These are phyloP conservation scores for Symbiodinium pilosum DNA, from an alignment of 73 alveolate genomes.

Conservation along the genomic window DNA sequence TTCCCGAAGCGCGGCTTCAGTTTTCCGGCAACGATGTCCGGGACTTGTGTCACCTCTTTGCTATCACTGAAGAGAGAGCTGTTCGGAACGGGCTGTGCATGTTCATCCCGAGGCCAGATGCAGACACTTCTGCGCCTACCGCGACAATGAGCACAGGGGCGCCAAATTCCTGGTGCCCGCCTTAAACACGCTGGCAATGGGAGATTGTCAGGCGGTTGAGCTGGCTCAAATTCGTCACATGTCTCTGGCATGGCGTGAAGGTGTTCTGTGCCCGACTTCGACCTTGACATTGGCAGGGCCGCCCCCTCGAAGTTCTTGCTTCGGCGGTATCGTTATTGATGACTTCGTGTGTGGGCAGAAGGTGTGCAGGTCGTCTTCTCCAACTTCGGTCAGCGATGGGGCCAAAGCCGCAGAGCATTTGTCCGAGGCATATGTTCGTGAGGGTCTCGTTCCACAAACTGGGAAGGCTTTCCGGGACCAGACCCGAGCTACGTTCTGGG, in stretches of 20 bases:
- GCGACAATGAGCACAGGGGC: neutral
- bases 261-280: too few relatives aligned
- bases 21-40: neutral
- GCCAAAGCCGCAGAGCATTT: neutral
- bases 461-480: neutral
- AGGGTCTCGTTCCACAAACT: neutral
- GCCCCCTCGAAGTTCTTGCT: neutral
- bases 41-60: slow-evolving; percentile 1
- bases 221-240: neutral
- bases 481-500: neutral
- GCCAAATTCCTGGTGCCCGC: neutral
- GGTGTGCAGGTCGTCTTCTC: neutral
- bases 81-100: neutral
- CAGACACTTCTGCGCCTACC: neutral
- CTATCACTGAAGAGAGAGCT: neutral
- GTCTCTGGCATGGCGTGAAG: neutral
- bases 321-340: neutral
- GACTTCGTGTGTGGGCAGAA: neutral
- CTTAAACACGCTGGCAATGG: neutral
- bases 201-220: neutral
- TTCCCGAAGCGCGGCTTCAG: neutral
- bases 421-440: neutral
- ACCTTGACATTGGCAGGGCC: neutral
- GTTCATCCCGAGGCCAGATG: neutral
- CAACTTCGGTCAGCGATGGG: neutral